Evolutionary conservation across 2,329 filamentous ascomycete species (phyloP), one percentile per base, ranked within the genome.

Genomic region (Colletotrichum endophyticum): DNA sequence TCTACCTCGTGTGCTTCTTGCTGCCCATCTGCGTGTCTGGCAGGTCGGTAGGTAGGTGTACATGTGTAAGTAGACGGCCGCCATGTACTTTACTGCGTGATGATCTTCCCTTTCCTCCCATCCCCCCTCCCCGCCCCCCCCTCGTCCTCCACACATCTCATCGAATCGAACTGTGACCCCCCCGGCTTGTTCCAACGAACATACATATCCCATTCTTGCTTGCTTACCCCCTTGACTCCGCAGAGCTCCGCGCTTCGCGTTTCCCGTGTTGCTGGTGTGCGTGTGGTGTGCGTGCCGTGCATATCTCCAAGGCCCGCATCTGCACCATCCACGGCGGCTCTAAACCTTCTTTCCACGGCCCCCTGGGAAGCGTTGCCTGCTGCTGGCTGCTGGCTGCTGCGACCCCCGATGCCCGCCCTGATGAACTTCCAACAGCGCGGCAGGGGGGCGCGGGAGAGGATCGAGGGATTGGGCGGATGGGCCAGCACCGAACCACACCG

Each of bases 311-410:
- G 36, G 25, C 34, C 67, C 44, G 59, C 59, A 74, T 57, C 66
- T 74, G 27, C 61, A 66, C 15, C 61, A 66, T 61, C 44, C 72
- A 66, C 72, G 59, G 59, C 67, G 67, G 72, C 72, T 74, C 72
- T 61, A 66, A 74, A 74, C 67, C 72, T 71, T 74, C 59, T 74
- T 74, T 74, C 34, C 67, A 71, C 67, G 59, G 22, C 61, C 61
- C 61, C 25, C 34, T 39, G 22, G 25, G 66, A 57, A 25, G 62
- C 32, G 57, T 28, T 61, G 57, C 16, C 27, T 25, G 57, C 16
- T 25, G 57, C 30, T 22, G n/a, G 34, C 27, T 25, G 57, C 30
- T 22, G n/a, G 34, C 16, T 12, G 27, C 30, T 22, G n/a, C 53
- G 11, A 56, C 53, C 53, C 12, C 39, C 39, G 39, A 44, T n/a